Conservation (phyloP, 2,329 filamentous ascomycete genomes). For the Teratosphaeria destructans region DNA sequence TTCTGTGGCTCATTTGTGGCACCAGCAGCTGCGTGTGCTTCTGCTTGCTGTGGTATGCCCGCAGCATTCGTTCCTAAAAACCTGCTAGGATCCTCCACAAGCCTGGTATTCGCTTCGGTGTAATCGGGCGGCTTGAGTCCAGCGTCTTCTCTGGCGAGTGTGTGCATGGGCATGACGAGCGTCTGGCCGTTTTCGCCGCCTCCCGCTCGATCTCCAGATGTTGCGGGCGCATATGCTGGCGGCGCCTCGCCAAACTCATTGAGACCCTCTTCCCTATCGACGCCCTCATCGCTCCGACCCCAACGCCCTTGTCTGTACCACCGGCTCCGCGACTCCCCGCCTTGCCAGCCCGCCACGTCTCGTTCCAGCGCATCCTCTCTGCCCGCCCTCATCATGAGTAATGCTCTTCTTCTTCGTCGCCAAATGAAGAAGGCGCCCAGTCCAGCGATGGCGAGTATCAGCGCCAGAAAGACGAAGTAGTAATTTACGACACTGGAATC, state of each 20-base stretch:
- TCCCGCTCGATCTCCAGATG: conserved; percentile 6
- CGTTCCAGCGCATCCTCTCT: conserved; percentile 1
- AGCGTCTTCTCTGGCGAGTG: conserved; percentile 26
- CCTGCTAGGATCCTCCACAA: not conserved
- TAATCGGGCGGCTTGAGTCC: conserved; percentile 35
- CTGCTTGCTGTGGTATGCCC: not conserved
- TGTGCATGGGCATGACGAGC: conserved; percentile 29
- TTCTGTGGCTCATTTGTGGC: not conserved
- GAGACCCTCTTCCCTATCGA: conserved; percentile 43
- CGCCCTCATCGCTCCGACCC: conserved; percentile 8
- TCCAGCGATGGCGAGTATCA: conserved; percentile 39
- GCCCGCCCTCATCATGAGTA: not conserved
- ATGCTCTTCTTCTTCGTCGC: conserved; percentile 31
- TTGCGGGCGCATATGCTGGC: conserved; percentile 46
- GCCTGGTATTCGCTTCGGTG: conserved; percentile 11
- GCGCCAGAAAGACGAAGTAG: conserved; percentile 48
- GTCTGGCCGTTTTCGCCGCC: conserved; percentile 13
- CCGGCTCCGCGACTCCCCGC: not conserved
- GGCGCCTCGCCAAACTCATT: conserved; percentile 56
- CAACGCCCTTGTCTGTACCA: conserved; percentile 1
- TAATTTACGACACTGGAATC: conserved; percentile 29
- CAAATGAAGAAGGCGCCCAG: conserved; percentile 36
- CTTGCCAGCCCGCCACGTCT: not conserved
- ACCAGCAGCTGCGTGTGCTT: not conserved
- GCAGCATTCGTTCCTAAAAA: not conserved